Evolutionary conservation across 441 rosid species (phyloP), one percentile per base, ranked within the genome.

Genomic region (Brassica balearica): DNA sequence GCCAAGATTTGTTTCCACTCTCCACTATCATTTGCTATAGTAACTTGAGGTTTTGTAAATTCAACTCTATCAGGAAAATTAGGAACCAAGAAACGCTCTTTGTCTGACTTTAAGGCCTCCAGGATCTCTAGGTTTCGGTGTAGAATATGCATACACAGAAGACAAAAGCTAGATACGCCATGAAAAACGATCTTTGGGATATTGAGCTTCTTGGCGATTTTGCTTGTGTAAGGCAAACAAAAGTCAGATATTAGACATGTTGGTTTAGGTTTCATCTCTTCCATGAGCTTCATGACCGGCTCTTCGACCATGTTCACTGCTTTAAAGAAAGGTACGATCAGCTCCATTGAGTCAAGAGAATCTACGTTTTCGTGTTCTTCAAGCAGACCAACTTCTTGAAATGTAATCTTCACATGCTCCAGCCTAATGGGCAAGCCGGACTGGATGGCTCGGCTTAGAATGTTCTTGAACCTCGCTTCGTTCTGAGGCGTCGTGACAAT

Each of bases 141-240:
- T 46, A 65, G 4, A 59, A 67, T n/a, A 15, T 64, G 84, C 15
- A 48, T 38, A 69, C 87, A 82, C 11, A 82, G 27, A 2, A 85
- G 79, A 41, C 36, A 69, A 74, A 85, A 87, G 80, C 84, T 67
- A 48, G 77, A 22, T 38, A 74, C 53, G 60, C 86, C 87, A 56
- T 80, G 81, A 71, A 87, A 87, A 22, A 69, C 27, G 43, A 87
- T 74, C 73, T 84, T 80, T 51, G 88, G 88, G 5, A 87, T 73
- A 20, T 74, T 72, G 32, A 82, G 75, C 81, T 78, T 83, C 51
- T 38, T 58, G 2, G 88, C 78, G 56, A 80, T 51, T 27, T 74
- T 75, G 64, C 65, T 56, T 20, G 89, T 86, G 5, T 77, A 86
- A 7, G 67, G 68, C 46, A 84, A 55, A 12, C 75, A 77, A 6